Evolutionary conservation across 805 yeast species (phyloP), one percentile per base, ranked within the genome.

Genomic region (Cyberlindnera misumaiensis): DNA sequence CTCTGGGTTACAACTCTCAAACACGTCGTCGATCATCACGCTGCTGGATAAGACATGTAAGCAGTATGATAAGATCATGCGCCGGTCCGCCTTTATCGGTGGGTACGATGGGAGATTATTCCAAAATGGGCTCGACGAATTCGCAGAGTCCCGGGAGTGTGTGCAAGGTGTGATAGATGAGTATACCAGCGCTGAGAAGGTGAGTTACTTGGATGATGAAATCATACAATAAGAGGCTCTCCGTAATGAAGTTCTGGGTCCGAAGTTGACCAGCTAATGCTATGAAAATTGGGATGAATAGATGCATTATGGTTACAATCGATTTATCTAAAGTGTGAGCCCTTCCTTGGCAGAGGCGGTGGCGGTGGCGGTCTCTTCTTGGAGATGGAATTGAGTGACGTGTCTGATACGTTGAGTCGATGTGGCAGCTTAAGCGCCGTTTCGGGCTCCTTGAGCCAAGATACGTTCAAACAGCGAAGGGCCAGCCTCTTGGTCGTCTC

Each of bases 1-100:
- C 4, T 80, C 80, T 48, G 97, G 97, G 1, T 67, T 88, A 46
- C 85, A 83, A 78, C 65, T 93, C 17, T 74, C 94, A 5, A 93
- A 93, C 59, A 77, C 84, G 37, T 80, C 97, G 0, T 76, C 88
- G 2, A 76, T 90, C 10, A 70, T 79, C 3, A 70, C 77, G 11
- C 64, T 87, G 13, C 70, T 93, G 42, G 70, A 73, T 25, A 77
- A 80, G 45, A 77, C 83, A 0, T 68, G 88, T 25, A 71, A 68
- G 35, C 90, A 88, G 49, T 93, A 80, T 58, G 96, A 90, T 50
- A 73, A 78, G 34, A 71, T 93, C 39, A 83, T 83, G 51, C 75
- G 75, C 33, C 72, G 94, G 42, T 77, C 78, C 33, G 97, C 97
- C 0, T 93, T 89, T 54, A 62, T 90, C 38, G 88, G 83, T 44